Conservation (phyloP, 768 basidiomycete species). For the Pulveroboletus sp. region DNA sequence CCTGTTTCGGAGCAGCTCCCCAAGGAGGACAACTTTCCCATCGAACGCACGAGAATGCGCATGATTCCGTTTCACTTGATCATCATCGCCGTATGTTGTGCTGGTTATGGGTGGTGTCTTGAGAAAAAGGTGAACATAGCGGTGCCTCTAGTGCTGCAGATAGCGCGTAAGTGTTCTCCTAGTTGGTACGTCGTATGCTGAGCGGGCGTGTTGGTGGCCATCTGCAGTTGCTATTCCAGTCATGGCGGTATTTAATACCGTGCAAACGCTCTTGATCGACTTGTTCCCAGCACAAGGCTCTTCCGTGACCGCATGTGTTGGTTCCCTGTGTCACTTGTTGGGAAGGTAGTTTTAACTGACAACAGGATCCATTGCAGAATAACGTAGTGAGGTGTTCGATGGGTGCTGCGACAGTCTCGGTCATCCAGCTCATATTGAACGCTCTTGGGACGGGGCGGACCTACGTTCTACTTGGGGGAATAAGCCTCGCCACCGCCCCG, state of each 20-base stretch:
- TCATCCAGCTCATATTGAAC: constrained; percentile 60
- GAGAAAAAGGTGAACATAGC: constrained; percentile 47
- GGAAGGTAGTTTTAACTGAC: background rate
- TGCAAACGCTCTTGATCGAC: constrained; percentile 61
- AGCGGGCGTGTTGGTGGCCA: background rate
- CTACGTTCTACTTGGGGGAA: constrained; percentile 56
- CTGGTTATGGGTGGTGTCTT: constrained; percentile 64
- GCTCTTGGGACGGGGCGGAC: constrained; percentile 67
- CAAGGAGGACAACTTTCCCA: constrained; percentile 34
- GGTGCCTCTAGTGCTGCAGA: constrained; percentile 49
- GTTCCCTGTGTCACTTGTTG: constrained; percentile 28
- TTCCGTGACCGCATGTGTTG: no score
- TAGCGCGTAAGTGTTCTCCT: constrained; percentile 18
- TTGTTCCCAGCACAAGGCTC: no score
- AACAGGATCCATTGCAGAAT: constrained; percentile 42
- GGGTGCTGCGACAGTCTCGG: constrained; percentile 59
- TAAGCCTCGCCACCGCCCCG: no score
- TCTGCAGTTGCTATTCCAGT: constrained; percentile 49
- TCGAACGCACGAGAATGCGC: constrained; percentile 53
- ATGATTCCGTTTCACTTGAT: constrained; percentile 40
- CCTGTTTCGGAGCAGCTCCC: constrained; percentile 19
- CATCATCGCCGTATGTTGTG: constrained; percentile 39
- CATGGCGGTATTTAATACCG: constrained; percentile 50
- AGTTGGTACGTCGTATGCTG: background rate
- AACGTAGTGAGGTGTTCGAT: constrained; percentile 67